Percentiles rank a stretch among this genome's conserved stretches.
Conservation (phyloP, 805 yeast genomes). For the Barnettozyma salicaria region DNA sequence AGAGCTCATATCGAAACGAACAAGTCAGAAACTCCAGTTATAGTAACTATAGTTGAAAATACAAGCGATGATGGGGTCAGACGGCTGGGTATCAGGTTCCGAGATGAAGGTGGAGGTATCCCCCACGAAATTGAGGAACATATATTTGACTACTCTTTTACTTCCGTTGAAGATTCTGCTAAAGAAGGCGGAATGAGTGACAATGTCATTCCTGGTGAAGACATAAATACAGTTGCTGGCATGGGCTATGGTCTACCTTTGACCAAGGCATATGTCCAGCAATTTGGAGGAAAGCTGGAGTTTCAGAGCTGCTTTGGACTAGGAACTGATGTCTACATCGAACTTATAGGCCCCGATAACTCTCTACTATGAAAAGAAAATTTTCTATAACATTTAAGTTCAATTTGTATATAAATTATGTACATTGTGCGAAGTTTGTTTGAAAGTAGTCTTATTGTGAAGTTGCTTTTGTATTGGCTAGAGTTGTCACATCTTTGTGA, state of each 20-base stretch:
- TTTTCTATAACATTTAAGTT: too few relatives aligned
- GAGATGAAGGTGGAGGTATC: conserved; percentile 91
- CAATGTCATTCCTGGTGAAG: conserved; percentile 66
- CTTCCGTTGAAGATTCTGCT: conserved; percentile 61
- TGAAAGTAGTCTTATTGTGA: too few relatives aligned
- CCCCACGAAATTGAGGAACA: conserved; percentile 56
- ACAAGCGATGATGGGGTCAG: conserved; percentile 21
- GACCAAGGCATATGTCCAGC: conserved; percentile 65
- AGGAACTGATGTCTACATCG: conserved; percentile 75
- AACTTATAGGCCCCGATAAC: conserved; percentile 30
- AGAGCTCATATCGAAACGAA: conserved; percentile 80
- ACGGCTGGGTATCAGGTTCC: conserved; percentile 58
- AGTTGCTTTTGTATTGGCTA: too few relatives aligned
- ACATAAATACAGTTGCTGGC: conserved; percentile 74
- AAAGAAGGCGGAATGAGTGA: conserved; percentile 42
- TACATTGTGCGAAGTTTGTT: too few relatives aligned
- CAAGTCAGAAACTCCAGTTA: conserved; percentile 34
- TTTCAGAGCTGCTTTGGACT: conserved; percentile 67
- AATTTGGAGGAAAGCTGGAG: conserved; percentile 64
- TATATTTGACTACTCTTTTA: conserved; percentile 80
- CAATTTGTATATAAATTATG: too few relatives aligned
- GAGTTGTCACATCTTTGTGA: conserved; percentile 64
- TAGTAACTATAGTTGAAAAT: conserved; percentile 39
- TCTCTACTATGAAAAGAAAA: conserved; percentile 14
- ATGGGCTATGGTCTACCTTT: conserved; percentile 95